Conservation (phyloP, 345 rosid species). For the Pelargonium nanum region DNA sequence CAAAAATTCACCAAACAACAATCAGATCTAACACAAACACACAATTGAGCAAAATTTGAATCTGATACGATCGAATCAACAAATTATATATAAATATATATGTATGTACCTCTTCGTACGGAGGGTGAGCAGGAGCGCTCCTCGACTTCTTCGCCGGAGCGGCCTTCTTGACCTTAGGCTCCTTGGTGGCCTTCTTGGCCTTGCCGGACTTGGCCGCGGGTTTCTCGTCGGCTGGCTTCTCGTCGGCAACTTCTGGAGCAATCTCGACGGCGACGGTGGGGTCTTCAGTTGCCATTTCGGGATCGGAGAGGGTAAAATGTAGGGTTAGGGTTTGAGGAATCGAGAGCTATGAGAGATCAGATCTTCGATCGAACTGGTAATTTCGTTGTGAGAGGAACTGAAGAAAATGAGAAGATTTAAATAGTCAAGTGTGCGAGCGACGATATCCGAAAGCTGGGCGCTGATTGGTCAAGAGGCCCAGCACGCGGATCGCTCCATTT, state of each 20-base stretch:
- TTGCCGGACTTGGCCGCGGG: constrained; percentile 27
- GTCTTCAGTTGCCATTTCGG: constrained; percentile 44
- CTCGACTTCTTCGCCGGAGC: constrained; percentile 32
- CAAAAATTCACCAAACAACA: not conserved
- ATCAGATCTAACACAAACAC: constrained; percentile 14
- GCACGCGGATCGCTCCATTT: constrained; percentile 39
- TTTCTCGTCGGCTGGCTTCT: constrained; percentile 23
- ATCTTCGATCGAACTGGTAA: constrained; percentile 8
- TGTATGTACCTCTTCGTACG: constrained; percentile 77
- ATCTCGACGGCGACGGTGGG: constrained; percentile 26
- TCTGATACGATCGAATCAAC: not conserved
- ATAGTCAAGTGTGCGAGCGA: constrained; percentile 35
- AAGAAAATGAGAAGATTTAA: constrained; percentile 30
- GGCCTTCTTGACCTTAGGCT: constrained; percentile 37
- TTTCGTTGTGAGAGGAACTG: constrained; percentile 5
- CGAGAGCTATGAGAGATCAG: not conserved
- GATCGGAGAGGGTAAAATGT: not conserved
- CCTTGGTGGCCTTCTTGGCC: constrained; percentile 37
- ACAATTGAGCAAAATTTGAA: not conserved
- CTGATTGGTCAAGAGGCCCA: constrained; percentile 36
- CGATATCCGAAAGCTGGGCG: constrained; percentile 23
- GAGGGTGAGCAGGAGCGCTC: constrained; percentile 40
- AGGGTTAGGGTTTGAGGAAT: not conserved
- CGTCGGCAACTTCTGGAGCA: constrained; percentile 10
- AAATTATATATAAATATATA: too few species aligned